Percentiles rank a stretch among this genome's conserved stretches.
Conservation (phyloP, 495 filamentous ascomycete species). For the Xylaria telfairii region DNA sequence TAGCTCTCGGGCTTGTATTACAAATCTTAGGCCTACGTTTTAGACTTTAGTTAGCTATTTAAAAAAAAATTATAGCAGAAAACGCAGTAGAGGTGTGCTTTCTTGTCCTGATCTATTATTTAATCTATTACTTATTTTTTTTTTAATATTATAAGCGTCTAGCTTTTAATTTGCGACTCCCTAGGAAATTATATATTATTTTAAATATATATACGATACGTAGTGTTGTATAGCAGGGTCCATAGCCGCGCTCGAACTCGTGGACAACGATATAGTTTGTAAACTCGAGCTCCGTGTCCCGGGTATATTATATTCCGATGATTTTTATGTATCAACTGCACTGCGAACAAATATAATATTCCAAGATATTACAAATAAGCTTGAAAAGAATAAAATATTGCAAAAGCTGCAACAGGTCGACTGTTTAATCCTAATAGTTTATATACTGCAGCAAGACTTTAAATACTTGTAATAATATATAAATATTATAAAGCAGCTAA, state of each 20-base stretch:
- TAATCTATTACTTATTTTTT: too few species aligned
- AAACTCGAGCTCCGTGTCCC: slow-evolving; percentile 12
- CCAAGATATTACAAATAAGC: background rate
- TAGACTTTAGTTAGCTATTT: background rate
- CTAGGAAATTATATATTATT: slow-evolving; percentile 17
- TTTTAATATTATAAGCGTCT: background rate
- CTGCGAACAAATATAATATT: slow-evolving; percentile 15
- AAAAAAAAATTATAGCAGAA: slow-evolving; percentile 1
- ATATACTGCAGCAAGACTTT: slow-evolving; percentile 20
- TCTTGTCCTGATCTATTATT: background rate
- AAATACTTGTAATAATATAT: slow-evolving; percentile 22
- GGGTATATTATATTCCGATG: slow-evolving; percentile 6
- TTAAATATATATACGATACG: slow-evolving; percentile 15
- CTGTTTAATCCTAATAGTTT: slow-evolving; percentile 14
- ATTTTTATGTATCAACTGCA: background rate
- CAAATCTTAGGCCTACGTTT: background rate
- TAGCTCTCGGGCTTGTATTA: background rate
- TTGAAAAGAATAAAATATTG: slow-evolving; percentile 7
- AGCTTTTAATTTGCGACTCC: slow-evolving; percentile 12
- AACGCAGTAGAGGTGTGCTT: slow-evolving; percentile 9
- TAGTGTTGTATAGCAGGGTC: slow-evolving; percentile 16
- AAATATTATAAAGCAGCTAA: slow-evolving; percentile 15
- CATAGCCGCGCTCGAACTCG: slow-evolving; percentile 7
- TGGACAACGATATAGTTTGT: slow-evolving; percentile 9
- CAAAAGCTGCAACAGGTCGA: slow-evolving; percentile 5